These are phyloP conservation scores for Ormosia semicastrata DNA, from an alignment of 306 rosid species.

Conservation along the genomic window DNA sequence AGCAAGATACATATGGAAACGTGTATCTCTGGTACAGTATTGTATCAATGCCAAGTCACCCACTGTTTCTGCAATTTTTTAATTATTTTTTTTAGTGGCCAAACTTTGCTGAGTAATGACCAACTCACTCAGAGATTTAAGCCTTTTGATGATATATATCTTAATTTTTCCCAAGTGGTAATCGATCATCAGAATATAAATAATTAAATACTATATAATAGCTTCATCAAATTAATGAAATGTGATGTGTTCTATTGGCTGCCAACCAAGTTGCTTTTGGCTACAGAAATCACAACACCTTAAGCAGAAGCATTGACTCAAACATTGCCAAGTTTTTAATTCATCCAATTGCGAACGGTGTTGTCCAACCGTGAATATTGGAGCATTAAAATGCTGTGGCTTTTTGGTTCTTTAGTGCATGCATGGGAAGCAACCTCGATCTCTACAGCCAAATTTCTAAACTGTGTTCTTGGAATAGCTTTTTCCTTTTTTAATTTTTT, in stretches of 20 bases:
- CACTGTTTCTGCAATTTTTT: neutral
- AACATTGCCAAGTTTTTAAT: neutral
- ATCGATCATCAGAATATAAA: neutral
- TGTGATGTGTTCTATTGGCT: neutral
- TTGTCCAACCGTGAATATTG: neutral
- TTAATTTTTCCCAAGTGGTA: neutral
- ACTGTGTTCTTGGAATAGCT: neutral
- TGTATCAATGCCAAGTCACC: conserved; percentile 5
- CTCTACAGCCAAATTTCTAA: neutral
- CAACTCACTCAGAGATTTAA: neutral
- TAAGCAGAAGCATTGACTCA: neutral
- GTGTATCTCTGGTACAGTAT: neutral
- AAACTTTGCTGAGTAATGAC: neutral
- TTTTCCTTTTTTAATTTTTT: neutral
- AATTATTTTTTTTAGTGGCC: neutral
- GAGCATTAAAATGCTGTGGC: neutral
- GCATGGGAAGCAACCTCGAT: neutral
- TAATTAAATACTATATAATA: neutral
- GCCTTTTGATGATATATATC: neutral
- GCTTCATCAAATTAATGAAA: neutral
- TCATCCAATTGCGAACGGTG: neutral
- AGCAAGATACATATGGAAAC: neutral
- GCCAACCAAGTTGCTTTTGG: conserved; percentile 13
- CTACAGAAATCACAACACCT: neutral
- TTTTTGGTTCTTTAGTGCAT: neutral